phyloP scores from a whole-genome alignment of 768 basidiomycete species.

The Serpula lacrymans region DNA sequence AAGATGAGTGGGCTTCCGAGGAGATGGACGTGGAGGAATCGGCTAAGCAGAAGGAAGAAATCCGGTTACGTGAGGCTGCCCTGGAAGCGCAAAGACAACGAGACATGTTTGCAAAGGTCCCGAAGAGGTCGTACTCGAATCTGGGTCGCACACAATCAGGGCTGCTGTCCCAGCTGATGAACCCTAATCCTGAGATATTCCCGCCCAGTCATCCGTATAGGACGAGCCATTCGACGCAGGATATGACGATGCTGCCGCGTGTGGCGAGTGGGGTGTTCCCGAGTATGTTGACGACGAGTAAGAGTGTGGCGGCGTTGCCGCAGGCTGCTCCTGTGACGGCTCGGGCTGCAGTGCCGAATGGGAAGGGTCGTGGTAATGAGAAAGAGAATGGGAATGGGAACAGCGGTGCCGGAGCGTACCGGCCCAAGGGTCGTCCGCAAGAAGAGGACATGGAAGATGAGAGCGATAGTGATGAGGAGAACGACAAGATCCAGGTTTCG shows the following conservation, averaged over 20 bases:
- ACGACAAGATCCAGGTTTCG: slow-evolving; percentile 53
- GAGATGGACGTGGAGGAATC: slow-evolving; percentile 40
- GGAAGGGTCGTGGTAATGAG: slow-evolving; percentile 23
- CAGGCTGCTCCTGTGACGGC: slow-evolving; percentile 48
- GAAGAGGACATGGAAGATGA: slow-evolving; percentile 69
- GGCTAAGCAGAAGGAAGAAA: slow-evolving; percentile 20
- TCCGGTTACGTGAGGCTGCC: slow-evolving; percentile 48
- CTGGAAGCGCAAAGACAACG: slow-evolving; percentile 60
- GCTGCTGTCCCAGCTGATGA: slow-evolving; percentile 64
- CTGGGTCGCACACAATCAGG: slow-evolving; percentile 53
- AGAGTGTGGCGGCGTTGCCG: slow-evolving; percentile 60
- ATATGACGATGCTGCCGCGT: slow-evolving; percentile 38
- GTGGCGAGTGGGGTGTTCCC: slow-evolving; percentile 33
- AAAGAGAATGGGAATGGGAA: slow-evolving; percentile 10
- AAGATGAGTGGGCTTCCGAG: slow-evolving; percentile 63
- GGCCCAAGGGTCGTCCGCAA: slow-evolving; percentile 63
- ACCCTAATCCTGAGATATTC: slow-evolving; percentile 63
- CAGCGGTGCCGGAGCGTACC: slow-evolving; percentile 37
- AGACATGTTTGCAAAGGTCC: slow-evolving; percentile 70
- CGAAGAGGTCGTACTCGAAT: slow-evolving; percentile 61
- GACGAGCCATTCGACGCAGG: slow-evolving; percentile 44
- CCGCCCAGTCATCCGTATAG: slow-evolving; percentile 60
- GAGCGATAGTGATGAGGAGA: slow-evolving; percentile 45
- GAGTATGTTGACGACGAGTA: slow-evolving; percentile 46
- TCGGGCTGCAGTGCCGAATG: slow-evolving; percentile 15